Conservation (phyloP, 2,329 filamentous ascomycete genomes). For the Diaporthe helianthi region DNA sequence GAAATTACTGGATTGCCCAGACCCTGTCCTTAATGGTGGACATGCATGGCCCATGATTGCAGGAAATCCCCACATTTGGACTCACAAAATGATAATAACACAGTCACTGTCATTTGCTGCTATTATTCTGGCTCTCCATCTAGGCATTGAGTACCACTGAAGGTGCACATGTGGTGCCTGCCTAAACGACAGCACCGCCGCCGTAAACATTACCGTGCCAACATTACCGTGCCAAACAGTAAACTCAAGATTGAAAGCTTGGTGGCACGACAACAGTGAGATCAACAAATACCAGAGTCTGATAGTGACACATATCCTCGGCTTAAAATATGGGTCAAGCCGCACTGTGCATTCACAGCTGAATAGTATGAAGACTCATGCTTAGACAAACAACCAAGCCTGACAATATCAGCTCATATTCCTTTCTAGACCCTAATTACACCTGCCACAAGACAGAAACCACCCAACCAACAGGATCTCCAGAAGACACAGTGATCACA, state of each 20-base stretch:
- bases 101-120: neutral
- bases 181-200: no score
- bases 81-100: neutral
- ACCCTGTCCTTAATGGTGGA: neutral
- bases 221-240: constrained; percentile 13
- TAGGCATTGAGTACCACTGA: no score
- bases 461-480: no score
- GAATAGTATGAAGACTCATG: neutral
- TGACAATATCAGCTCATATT: constrained; percentile 32
- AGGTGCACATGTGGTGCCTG: no score
- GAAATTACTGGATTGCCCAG: neutral
- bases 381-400: neutral
- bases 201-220: no score
- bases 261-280: constrained; percentile 36
- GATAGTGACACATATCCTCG: constrained; percentile 35
- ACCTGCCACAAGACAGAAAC: no score
- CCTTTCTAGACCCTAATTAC: no score
- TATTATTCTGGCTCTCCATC: neutral
- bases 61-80: neutral
- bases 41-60: no score
- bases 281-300: constrained; percentile 32
- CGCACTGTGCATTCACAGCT: neutral
- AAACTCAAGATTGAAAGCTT: constrained; percentile 28
- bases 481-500: no score
- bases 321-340: constrained; percentile 31